Evolutionary conservation across 2,329 filamentous ascomycete species (phyloP), one percentile per base, ranked within the genome.

Genomic region (Colletotrichum costaricense): DNA sequence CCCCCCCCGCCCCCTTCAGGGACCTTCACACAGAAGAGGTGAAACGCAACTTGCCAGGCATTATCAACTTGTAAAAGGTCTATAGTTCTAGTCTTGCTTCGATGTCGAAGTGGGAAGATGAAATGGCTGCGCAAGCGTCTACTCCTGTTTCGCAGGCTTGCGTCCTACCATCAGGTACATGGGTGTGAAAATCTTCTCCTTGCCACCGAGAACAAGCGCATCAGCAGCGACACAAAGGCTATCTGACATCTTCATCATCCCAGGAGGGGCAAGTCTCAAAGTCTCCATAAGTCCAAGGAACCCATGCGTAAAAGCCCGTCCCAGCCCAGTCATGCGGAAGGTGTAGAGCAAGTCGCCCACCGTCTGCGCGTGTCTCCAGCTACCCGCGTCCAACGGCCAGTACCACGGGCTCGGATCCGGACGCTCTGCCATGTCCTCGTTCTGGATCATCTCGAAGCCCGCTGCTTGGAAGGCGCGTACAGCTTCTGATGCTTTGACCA

Each of bases 101-200:
- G 33, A 9, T 16, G 9, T 2, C 1, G 19, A 33, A 19, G 7
- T 33, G 12, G 6, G 4, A 33, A 35, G 28, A 16, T 24, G 11
- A 4, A 6, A 19, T 7, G 22, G 14, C 58, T 35, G 3, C 16
- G 8, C 19, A 7, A 6, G 38, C 16, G 4, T 24, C 52, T 4
- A 56, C 24, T 74, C 63, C 22, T 55, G 22, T 77, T 85, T 81
- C 64, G 78, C 78, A 0, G 95, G 94, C 87, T 97, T 97, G 83
- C 93, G 90, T 69, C 91, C 95, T 64, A 97, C 90, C 94, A 97
- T 97, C 80, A 98, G 85, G 85, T 97, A 98, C 95, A 98, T 98
- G 24, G 95, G 95, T 3, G 95, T 98, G 84, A 98, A 98, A 56
- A 98, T 87, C 84, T 97, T 94, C 86, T 93, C 88, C 84, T 91